Base-by-base conservation (phyloP, 495 filamentous ascomycete species). In the Clavariopsis aquatica region DNA sequence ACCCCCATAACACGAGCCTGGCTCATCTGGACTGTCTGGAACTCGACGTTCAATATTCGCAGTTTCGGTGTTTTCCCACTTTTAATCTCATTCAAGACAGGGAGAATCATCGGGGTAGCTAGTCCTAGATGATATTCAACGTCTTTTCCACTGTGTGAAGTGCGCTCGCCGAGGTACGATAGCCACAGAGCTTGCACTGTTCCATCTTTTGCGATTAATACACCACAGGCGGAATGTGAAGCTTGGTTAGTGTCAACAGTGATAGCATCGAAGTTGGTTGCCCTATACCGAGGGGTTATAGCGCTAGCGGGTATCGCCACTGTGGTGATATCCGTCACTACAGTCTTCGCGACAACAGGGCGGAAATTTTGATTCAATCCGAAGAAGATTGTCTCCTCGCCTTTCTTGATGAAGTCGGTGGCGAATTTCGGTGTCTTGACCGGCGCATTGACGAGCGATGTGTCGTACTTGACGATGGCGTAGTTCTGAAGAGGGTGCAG, bases 401-500 rank as follows among this genome's bases (percentile, higher is more conserved):
- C 87, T 78, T 98, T 95, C 52, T 92, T 93, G 73, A 98, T 92
- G 63, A 83, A 83, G 59, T 92, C 83, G 17, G 80, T 83, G 70
- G 92, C 89, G 52, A 99, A 84, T 71, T 82, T 89, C 23, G 94
- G 93, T 68, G 88, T 93, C 76, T 95, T 81, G 22, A 99, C 91
- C 5, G 95, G 93, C 7, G 95, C 94, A 68, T 95, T 84, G 47
- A 98, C 95, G 1, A 99, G 84, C 34, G 82, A 86, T 1, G 95
- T 89, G 75, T 99, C 94, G 72, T 98, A 99, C 76, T 95, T 89
- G 59, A 99, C 84, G 69, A 99, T 88, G 64, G 87, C 88, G 77
- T 97, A 99, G 75, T 99, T 99, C 72, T 97, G 95, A 29, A 98
- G 80, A n/a, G 94, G 94, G 75, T 99, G 94, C 78, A 99, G 82